Conservation (phyloP, 768 basidiomycete genomes). For the Mycena rosella region DNA sequence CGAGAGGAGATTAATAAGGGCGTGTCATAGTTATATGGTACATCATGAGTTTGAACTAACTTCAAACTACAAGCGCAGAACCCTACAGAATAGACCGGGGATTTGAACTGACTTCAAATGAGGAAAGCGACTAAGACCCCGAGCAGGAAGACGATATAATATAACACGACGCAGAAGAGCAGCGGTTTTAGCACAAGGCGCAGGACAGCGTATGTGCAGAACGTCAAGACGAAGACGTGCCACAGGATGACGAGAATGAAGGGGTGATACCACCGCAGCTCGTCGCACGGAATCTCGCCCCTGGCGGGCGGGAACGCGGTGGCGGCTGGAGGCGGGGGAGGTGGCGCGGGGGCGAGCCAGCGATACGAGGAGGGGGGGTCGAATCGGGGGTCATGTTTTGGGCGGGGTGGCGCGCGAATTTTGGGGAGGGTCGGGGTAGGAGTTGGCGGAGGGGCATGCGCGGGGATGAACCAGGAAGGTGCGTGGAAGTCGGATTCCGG, state of each 20-base stretch:
- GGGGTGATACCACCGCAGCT: slow-evolving; percentile 26
- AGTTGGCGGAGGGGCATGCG: neutral
- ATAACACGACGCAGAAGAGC: neutral
- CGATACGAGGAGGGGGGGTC: slow-evolving; percentile 6
- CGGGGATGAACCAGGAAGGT: slow-evolving; percentile 3
- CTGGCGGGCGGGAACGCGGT: neutral
- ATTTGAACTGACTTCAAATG: slow-evolving; percentile 10
- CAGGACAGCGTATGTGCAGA: slow-evolving; percentile 15
- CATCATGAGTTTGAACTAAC: neutral
- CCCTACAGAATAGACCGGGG: no score
- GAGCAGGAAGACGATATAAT: neutral
- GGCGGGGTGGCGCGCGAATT: neutral
- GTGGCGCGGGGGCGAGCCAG: slow-evolving; percentile 1
- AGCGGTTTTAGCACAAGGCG: slow-evolving; percentile 15
- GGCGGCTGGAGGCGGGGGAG: no score
- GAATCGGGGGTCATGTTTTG: neutral
- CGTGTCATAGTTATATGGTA: neutral
- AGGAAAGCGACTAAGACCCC: neutral
- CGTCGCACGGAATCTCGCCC: neutral
- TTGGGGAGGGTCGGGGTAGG: neutral
- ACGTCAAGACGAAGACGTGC: slow-evolving; percentile 1
- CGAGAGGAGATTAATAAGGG: no score
- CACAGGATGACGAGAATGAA: neutral
- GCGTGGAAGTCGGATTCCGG: neutral
- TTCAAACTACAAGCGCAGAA: no score